Evolutionary conservation across 257 asterid species (phyloP), one percentile per base, ranked within the genome.

Genomic region (Penstemon davidsonii): DNA sequence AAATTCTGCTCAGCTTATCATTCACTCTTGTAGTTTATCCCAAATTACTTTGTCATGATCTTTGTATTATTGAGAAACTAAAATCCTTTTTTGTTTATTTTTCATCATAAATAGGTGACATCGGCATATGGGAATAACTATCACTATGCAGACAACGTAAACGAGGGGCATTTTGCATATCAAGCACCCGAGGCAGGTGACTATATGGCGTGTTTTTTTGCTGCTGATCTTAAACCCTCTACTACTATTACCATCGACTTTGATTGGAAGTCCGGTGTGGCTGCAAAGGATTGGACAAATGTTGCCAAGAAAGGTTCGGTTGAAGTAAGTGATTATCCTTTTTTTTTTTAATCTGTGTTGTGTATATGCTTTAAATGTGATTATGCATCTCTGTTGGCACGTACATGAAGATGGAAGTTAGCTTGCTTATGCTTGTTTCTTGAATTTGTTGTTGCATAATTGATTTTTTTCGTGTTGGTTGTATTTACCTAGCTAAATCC

Each of bases 241-340:
- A 73, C 69, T 13, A 67, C 83, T 3, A n/a, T 92, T 55, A 89
- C 89, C 6, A 19, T 89, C 6, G 97, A 92, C 73, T 89, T 92
- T 39, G 96, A 86, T 53, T 92, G 98, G 98, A 92, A 84, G 70
- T 83, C 95, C 25, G 98, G 98, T 56, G 80, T 92, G 12, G 92
- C 94, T 39, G 88, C 98, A 49, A 89, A 86, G 82, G 98, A 92
- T 60, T 92, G 96, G 96, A 63, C 81, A 33, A 80, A 55, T 62
- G 86, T 92, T 69, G 96, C 96, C 57, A 92, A 87, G 86, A 92
- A 92, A 76, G 96, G 96, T 68, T 83, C 96, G 25, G 66, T 92
- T 59, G 89, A 86, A 64, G 98, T 91, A 73, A 76, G 83, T 64
- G 4, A 0, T 41, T 13, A 1, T 58, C 57, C 58, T 38, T 56